Percentiles rank a stretch among this genome's conserved stretches.
phyloP scores from a whole-genome alignment of 2,329 filamentous ascomycete genomes.

The Zasmidium citrigriseum region DNA sequence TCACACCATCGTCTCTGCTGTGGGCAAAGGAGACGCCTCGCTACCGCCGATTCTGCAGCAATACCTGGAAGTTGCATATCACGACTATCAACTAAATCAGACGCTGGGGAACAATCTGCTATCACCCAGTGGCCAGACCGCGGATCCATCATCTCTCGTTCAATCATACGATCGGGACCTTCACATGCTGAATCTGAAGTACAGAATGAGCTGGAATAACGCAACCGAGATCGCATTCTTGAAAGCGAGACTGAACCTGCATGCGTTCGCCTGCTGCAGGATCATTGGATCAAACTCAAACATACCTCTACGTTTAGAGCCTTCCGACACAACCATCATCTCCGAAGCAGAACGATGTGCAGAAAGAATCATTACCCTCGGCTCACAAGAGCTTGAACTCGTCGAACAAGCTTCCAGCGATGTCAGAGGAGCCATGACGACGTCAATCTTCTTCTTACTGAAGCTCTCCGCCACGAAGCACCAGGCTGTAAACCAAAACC shows the following conservation, averaged over 20 bases:
- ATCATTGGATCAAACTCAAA: neutral
- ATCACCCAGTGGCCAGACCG: conserved; percentile 1
- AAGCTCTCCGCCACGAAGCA: conserved; percentile 6
- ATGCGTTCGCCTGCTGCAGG: conserved; percentile 2
- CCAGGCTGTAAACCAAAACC: conserved; percentile 2
- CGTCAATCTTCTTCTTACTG: conserved; percentile 9
- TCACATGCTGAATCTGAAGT: conserved; percentile 3
- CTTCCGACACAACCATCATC: neutral
- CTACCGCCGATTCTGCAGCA: conserved; percentile 5
- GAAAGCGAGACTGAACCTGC: conserved; percentile 3
- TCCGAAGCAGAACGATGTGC: conserved; percentile 2
- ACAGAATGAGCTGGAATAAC: conserved; percentile 3
- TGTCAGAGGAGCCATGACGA: conserved; percentile 2
- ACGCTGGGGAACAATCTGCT: conserved; percentile 4
- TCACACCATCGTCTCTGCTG: conserved; percentile 7
- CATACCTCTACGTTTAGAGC: neutral
- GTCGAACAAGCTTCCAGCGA: conserved; percentile 5
- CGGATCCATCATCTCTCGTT: conserved; percentile 1
- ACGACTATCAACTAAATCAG: conserved; percentile 8
- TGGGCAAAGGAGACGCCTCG: neutral
- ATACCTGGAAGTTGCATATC: conserved; percentile 7
- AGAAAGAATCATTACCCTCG: conserved; percentile 5
- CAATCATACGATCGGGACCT: conserved; percentile 4
- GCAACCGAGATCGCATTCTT: conserved; percentile 6
- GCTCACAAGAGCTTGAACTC: conserved; percentile 1